These are phyloP conservation scores for Striga hermonthica DNA, from an alignment of 305 asterid genomes.

Conservation along the genomic window DNA sequence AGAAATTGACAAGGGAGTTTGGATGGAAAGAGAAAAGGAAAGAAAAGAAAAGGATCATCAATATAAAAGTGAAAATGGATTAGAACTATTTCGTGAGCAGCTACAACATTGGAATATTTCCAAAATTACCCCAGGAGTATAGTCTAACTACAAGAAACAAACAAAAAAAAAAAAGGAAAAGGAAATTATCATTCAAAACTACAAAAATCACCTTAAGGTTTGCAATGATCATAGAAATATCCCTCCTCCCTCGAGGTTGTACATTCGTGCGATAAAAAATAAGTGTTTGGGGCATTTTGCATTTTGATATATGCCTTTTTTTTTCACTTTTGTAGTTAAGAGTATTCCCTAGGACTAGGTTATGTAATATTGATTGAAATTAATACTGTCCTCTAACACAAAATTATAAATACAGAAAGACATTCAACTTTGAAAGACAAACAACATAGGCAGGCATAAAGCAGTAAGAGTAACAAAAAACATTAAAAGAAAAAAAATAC, in stretches of 20 bases:
- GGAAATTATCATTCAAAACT: background rate
- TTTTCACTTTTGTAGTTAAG: background rate
- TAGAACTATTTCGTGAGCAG: background rate
- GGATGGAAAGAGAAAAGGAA: background rate
- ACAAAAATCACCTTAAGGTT: background rate
- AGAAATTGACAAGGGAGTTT: background rate
- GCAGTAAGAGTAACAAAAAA: background rate
- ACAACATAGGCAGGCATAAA: background rate
- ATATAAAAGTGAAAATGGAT: background rate
- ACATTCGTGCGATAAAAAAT: background rate
- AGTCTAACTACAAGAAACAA: too few species aligned
- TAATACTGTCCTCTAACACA: background rate
- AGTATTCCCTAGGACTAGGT: background rate
- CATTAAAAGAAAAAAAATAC: slow-evolving; percentile 29
- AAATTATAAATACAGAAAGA: background rate
- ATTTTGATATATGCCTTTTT: background rate
- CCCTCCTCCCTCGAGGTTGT: background rate
- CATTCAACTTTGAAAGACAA: slow-evolving; percentile 1
- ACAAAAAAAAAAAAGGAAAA: too few species aligned
- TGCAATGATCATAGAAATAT: background rate
- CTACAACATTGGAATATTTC: background rate
- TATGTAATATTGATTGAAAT: background rate
- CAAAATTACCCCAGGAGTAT: background rate
- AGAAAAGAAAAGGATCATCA: background rate
- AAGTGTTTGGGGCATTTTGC: background rate